Base-by-base conservation (phyloP, 208 protist species). In the Trypanosoma mega region DNA sequence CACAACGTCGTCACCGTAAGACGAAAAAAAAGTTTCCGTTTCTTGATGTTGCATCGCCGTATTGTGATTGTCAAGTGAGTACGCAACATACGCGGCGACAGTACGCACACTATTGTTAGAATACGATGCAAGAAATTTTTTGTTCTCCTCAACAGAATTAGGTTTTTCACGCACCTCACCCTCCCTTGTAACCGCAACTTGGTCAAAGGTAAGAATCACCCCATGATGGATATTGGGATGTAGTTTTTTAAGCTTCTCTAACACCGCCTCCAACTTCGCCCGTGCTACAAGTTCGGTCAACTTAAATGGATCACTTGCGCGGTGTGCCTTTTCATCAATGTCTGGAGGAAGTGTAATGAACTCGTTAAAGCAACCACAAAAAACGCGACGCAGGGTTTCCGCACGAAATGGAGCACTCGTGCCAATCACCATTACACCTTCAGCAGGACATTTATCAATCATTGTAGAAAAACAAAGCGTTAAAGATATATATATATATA, bases 141-240 rank as follows among this genome's bases (percentile, higher is more conserved):
- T 34, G 5, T 59, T 65, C 54, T 96, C 70, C 33, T 76, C 79
- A 14, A 36, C 29, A 6, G 65, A 75, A 14, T 60, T 56, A 2
- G 89, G 89, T 57, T 96, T 96, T 51, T 96, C 85, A 9, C 89
- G 89, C 18, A 96, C 80, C 41, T 96, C 71, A 18, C 71, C 74
- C 26, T 82, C 53, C 60, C 74, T 92, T 49, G 87, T 56, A 8
- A 93, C 82, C 16, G 44, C 62, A 0, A 96, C 89, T 61, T 96
- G 89, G 59, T 96, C 89, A 74, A 90, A 93, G 3, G 86, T 90
- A 0, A 95, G 55, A 2, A 74, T 83, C 11, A 91, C 75, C 33
- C 43, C 45, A 31, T 43, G 11, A 78, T 43, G 5, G 9, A 18
- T 14, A 24, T 37, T 29, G 12, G 54, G 36, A 30, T 44, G 24